Conservation (phyloP, 495 filamentous ascomycete species). For the Xylaria bambusicola region DNA sequence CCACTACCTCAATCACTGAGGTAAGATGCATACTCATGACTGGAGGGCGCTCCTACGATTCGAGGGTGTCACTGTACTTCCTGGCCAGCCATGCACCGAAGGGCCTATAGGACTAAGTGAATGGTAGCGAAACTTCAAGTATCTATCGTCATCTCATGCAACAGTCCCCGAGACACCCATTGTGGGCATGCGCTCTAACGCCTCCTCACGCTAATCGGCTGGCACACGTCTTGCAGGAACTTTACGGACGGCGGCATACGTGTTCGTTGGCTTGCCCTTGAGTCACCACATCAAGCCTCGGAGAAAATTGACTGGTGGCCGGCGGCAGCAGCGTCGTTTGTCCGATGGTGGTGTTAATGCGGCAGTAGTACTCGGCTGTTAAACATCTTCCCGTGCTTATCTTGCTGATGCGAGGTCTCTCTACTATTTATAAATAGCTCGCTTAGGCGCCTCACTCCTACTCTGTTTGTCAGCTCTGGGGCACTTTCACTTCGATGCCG, state of each 20-base stretch:
- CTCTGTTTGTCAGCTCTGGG: conserved; percentile 7
- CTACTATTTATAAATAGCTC: conserved; percentile 19
- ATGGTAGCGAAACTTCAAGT: neutral
- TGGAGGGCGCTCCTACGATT: neutral
- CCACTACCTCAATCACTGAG: neutral
- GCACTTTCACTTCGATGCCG: neutral
- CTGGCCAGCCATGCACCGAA: too few species aligned
- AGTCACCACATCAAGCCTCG: conserved; percentile 7
- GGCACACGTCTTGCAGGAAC: conserved; percentile 1
- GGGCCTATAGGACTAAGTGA: neutral
- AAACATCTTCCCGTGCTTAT: conserved; percentile 8
- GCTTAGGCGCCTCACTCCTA: conserved; percentile 12
- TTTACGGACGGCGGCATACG: conserved; percentile 16
- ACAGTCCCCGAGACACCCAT: neutral
- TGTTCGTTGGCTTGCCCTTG: conserved; percentile 5
- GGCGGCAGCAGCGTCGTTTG: conserved; percentile 1
- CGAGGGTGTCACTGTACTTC: neutral
- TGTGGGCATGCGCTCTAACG: neutral
- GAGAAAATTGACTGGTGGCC: neutral
- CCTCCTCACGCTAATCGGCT: neutral
- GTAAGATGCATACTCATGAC: neutral
- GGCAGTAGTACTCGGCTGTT: conserved; percentile 2
- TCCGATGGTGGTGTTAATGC: conserved; percentile 1
- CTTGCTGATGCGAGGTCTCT: neutral
- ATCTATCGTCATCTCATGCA: neutral